These are phyloP conservation scores for Hapsidospora chrysogenum DNA, from an alignment of 495 filamentous ascomycete genomes.

Conservation along the genomic window DNA sequence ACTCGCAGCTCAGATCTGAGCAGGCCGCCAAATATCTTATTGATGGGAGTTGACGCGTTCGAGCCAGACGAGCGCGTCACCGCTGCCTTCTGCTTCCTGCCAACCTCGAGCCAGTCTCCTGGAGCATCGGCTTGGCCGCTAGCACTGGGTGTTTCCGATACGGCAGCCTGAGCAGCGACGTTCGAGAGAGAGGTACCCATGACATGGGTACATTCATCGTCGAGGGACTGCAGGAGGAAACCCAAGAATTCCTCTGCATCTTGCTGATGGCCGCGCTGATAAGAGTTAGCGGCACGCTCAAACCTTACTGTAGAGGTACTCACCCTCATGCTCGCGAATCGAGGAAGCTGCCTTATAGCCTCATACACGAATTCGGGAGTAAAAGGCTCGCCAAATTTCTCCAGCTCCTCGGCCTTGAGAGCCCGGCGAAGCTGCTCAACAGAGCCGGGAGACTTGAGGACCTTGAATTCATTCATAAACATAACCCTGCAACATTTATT, in stretches of 20 bases:
- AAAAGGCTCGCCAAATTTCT: conserved; percentile 82
- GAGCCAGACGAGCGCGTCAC: conserved; percentile 79
- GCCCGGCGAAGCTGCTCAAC: conserved; percentile 55
- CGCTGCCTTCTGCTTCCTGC: conserved; percentile 73
- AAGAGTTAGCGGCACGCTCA: conserved; percentile 10
- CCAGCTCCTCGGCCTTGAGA: conserved; percentile 66
- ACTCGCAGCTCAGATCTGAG: conserved; percentile 79
- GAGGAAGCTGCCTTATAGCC: conserved; percentile 66
- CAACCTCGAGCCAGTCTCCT: conserved; percentile 83
- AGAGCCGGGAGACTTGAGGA: conserved; percentile 62
- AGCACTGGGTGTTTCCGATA: conserved; percentile 15
- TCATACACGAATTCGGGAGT: conserved; percentile 93
- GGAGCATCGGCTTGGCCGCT: conserved; percentile 22
- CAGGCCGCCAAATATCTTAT: conserved; percentile 86
- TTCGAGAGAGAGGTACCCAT: conserved; percentile 37
- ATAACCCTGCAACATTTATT: conserved; percentile 46
- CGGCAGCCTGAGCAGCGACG: conserved; percentile 21
- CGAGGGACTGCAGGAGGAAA: conserved; percentile 79
- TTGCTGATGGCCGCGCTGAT: conserved; percentile 82
- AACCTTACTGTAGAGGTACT: conserved; percentile 11
- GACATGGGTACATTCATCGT: conserved; percentile 76
- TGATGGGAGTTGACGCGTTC: conserved; percentile 63
- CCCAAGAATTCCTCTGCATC: conserved; percentile 97
- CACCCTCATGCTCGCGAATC: conserved; percentile 84
- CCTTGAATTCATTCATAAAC: conserved; percentile 86